phyloP scores from a whole-genome alignment of 441 rosid species.

The Syzygium syzygioides region DNA sequence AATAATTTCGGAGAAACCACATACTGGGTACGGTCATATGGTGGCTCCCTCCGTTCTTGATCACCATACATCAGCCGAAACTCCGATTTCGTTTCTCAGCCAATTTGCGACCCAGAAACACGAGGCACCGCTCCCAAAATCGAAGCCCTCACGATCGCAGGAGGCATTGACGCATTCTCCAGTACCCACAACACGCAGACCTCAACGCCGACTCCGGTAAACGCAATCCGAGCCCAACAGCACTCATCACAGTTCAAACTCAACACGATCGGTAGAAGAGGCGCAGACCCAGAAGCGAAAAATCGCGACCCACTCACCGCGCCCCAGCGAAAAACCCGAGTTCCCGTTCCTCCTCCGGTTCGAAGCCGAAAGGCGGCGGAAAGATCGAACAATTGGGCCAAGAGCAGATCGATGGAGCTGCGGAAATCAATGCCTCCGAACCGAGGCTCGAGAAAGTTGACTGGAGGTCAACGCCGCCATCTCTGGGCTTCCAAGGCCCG shows the following conservation, averaged over 20 bases:
- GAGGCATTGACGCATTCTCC: neutral
- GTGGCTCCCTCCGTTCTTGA: neutral
- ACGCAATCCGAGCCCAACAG: neutral
- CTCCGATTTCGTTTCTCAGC: neutral
- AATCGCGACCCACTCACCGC: neutral
- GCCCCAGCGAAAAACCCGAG: neutral
- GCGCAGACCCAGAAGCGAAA: neutral
- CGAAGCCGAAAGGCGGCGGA: neutral
- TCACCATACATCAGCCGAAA: neutral
- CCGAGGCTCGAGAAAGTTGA: neutral
- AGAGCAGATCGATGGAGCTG: neutral
- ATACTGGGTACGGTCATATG: neutral
- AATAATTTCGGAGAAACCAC: neutral
- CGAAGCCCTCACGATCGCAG: neutral
- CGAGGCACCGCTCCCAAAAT: neutral
- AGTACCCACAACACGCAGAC: neutral
- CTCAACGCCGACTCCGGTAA: neutral
- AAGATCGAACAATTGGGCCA: neutral
- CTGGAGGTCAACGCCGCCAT: neutral
- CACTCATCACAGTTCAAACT: neutral
- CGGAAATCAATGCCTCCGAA: neutral
- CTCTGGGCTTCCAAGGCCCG: neutral
- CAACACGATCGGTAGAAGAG: neutral
- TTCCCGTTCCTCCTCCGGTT: neutral
- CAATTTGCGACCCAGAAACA: neutral